phyloP scores from a whole-genome alignment of 176 grass and related monocot species.

The Lolium multiflorum region DNA sequence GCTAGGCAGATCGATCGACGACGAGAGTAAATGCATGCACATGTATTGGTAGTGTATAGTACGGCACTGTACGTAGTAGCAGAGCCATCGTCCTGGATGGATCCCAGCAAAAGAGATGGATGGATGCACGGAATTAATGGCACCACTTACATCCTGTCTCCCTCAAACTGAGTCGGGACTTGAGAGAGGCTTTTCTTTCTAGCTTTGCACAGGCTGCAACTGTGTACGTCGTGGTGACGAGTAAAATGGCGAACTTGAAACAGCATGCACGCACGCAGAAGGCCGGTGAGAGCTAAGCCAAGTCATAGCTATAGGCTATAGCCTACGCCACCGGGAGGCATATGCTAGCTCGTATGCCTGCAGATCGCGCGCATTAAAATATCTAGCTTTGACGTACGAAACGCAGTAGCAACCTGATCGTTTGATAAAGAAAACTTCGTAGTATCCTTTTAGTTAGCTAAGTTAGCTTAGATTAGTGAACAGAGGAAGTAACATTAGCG shows the following conservation, averaged over 20 bases:
- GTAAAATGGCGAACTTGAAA: background rate
- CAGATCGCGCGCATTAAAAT: too few relatives aligned
- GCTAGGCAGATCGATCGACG: conserved; percentile 12
- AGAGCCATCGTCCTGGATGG: conserved; percentile 24
- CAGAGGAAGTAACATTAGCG: too few relatives aligned
- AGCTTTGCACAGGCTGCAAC: background rate
- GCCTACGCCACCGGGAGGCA: too few relatives aligned
- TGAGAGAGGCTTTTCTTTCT: background rate
- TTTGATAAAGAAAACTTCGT: too few relatives aligned
- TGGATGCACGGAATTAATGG: conserved; percentile 41
- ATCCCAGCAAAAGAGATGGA: conserved; percentile 46
- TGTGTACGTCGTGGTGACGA: conserved; percentile 23
- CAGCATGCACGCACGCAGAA: background rate
- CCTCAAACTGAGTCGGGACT: background rate
- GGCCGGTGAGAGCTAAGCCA: too few relatives aligned
- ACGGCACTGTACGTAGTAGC: conserved; percentile 29
- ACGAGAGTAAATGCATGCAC: conserved; percentile 39
- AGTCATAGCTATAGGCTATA: too few relatives aligned
- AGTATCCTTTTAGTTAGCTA: too few relatives aligned
- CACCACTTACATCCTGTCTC: conserved; percentile 36
- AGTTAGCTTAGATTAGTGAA: too few relatives aligned
- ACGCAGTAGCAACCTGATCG: too few relatives aligned
- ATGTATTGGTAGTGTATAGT: conserved; percentile 20
- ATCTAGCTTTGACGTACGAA: too few relatives aligned
- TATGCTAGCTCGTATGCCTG: too few relatives aligned